Base-by-base conservation (phyloP, 1,139 yeast genomes). In the Magnusiomyces sp. region DNA sequence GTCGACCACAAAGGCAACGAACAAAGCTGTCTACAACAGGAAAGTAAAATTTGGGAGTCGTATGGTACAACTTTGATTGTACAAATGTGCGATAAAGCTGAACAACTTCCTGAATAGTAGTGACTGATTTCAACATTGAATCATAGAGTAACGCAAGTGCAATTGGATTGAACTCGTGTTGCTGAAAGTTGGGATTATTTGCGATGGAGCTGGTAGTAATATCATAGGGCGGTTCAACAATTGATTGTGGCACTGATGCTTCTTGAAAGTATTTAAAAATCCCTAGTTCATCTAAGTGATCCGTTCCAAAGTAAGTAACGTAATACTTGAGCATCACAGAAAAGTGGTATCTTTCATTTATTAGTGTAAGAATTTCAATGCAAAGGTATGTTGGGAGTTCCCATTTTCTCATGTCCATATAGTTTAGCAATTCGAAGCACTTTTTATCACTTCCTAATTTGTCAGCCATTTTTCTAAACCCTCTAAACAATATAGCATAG, bases 361-460 rank as follows among this genome's bases (percentile, higher is more conserved):
- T 34, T 23, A 61, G 46, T 7, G 53, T 39, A 43, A 61, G 48
- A 10, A 60, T 48, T 31, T 61, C 63, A 1, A 57, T 50, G 33
- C 59, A 51, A 14, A 58, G 13, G 6, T 47, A 47, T 13, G 40
- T 39, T 17, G 55, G 52, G 1, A 56, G 44, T 5, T 43, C 19
- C 13, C 47, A 39, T 13, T 57, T 55, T n/a, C 49, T 48, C 2
- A 50, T 34, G 14, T 54, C 48, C 20, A 55, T 48, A 14, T 56
- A 52, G 9, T 50, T 41, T 13, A 60, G 44, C 2, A 60, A 55
- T 34, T 61, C 59, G 51, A 55, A 57, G 49, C 62, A 61, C 39
- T 58, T 56, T 5, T 38, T 43, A 29, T 60, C 59, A 4, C 31
- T 11, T 20, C 42, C 42, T 7, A 23, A 23, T 23, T 23, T 23